A percentile compares a stretch with the other conserved stretches of the same genome.
Evolutionary conservation across 2,329 filamentous ascomycete species (phyloP).

Genomic region (Keithomyces neogunnii): DNA sequence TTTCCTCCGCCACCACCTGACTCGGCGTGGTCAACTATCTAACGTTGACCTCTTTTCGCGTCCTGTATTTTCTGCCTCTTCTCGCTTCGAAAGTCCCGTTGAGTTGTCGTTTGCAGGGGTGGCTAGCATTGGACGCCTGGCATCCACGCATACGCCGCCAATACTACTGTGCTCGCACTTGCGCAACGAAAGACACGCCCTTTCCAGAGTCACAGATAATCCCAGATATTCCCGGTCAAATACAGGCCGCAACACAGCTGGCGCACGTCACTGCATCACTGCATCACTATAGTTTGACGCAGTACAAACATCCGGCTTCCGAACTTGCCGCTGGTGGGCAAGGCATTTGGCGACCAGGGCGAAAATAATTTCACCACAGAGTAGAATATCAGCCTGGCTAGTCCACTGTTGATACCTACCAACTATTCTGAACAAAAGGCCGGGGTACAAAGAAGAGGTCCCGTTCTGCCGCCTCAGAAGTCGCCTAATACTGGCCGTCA

Average conservation of each 20-base stretch:
- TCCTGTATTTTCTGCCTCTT: not conserved
- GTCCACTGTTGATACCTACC: no score
- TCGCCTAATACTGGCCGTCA: not conserved
- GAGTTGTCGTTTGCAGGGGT: not conserved
- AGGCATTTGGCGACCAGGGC: not conserved
- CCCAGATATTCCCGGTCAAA: no score
- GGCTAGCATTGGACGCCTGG: not conserved
- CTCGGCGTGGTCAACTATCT: not conserved
- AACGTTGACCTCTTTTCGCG: not conserved
- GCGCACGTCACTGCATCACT: not conserved
- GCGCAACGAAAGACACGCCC: not conserved
- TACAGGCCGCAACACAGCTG: not conserved
- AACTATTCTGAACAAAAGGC: no score
- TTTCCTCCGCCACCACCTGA: no score
- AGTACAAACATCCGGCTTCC: not conserved
- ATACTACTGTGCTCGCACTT: not conserved
- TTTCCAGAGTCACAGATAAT: no score
- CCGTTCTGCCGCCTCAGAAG: no score
- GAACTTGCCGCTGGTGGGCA: not conserved
- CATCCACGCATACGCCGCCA: not conserved
- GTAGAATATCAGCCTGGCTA: no score
- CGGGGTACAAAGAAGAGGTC: no score
- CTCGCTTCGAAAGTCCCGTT: not conserved
- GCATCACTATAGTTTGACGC: not conserved
- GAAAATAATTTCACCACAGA: no score